A percentile compares a stretch with the other conserved stretches of the same genome.
phyloP scores from a whole-genome alignment of 1,139 yeast genomes.

The Pichia sp. region DNA sequence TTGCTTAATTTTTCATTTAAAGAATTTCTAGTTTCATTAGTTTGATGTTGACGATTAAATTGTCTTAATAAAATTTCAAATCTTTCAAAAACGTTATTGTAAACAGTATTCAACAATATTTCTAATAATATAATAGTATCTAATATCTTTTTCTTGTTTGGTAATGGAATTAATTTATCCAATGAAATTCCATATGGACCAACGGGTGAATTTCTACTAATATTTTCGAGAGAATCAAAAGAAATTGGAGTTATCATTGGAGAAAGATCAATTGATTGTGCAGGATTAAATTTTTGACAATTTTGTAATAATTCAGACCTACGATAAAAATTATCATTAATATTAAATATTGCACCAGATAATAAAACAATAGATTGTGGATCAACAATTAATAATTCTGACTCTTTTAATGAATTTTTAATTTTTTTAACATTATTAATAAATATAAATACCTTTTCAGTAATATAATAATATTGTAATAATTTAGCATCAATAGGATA shows the following conservation, averaged over 20 bases:
- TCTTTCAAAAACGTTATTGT: conserved; percentile 22
- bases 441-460: conserved; percentile 25
- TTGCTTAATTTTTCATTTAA: background rate
- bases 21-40: conserved; percentile 3
- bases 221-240: conserved; percentile 32
- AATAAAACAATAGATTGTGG: conserved; percentile 32
- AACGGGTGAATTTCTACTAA: conserved; percentile 11
- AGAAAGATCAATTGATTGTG: conserved; percentile 31
- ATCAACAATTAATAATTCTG: conserved; percentile 22
- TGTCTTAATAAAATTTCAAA: conserved; percentile 1
- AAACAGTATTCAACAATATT: conserved; percentile 36
- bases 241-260: conserved; percentile 26
- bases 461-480: conserved; percentile 31
- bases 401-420: conserved; percentile 17
- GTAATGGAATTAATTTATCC: conserved; percentile 14
- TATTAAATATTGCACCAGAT: conserved; percentile 42
- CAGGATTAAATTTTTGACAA: conserved; percentile 38
- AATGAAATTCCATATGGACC: conserved; percentile 11
- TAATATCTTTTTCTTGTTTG: conserved; percentile 28
- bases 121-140: conserved; percentile 38
- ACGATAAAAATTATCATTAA: conserved; percentile 43
- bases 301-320: conserved; percentile 40
- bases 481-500: conserved; percentile 25
- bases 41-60: conserved; percentile 6
- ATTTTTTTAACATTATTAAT: conserved; percentile 23